These are phyloP conservation scores for Podila verticillata DNA, from an alignment of 192 early-diverging fungal genomes.

Conservation along the genomic window DNA sequence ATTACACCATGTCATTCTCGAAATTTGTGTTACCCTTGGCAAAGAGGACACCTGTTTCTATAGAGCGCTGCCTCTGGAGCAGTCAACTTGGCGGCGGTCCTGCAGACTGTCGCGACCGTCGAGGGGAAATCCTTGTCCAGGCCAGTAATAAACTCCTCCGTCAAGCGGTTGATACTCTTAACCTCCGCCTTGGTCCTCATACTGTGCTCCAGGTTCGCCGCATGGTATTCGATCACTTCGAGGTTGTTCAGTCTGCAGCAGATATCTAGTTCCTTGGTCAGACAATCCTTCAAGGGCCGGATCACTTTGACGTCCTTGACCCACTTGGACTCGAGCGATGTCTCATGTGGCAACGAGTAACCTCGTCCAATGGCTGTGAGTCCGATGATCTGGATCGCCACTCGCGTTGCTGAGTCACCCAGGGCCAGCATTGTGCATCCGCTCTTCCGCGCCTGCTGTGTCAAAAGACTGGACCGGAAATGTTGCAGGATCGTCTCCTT, in stretches of 20 bases:
- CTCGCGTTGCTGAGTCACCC: conserved; percentile 82
- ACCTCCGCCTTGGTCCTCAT: conserved; percentile 39
- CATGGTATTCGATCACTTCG: conserved; percentile 21
- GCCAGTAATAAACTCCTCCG: conserved; percentile 82
- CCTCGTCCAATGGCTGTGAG: conserved; percentile 88
- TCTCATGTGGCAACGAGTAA: conserved; percentile 82
- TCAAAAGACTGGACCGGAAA: conserved; percentile 68
- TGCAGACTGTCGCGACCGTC: conserved; percentile 83
- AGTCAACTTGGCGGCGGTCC: conserved; percentile 82
- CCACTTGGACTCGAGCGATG: conserved; percentile 66
- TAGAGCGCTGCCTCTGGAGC: conserved; percentile 60
- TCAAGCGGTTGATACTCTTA: conserved; percentile 65
- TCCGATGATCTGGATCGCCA: conserved; percentile 81
- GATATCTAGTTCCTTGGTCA: conserved; percentile 80
- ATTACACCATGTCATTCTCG: not conserved
- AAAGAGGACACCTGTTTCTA: conserved; percentile 65
- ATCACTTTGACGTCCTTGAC: conserved; percentile 64
- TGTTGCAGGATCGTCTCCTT: conserved; percentile 77
- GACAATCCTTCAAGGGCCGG: conserved; percentile 85
- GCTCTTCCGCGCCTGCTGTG: conserved; percentile 60
- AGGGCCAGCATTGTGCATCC: conserved; percentile 70
- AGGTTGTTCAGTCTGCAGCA: conserved; percentile 64
- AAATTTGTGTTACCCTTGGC: conserved; percentile 67
- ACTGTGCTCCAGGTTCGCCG: conserved; percentile 26
- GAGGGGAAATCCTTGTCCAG: conserved; percentile 86